phyloP scores from a whole-genome alignment of 345 rosid species.

The Hibiscus trionum region DNA sequence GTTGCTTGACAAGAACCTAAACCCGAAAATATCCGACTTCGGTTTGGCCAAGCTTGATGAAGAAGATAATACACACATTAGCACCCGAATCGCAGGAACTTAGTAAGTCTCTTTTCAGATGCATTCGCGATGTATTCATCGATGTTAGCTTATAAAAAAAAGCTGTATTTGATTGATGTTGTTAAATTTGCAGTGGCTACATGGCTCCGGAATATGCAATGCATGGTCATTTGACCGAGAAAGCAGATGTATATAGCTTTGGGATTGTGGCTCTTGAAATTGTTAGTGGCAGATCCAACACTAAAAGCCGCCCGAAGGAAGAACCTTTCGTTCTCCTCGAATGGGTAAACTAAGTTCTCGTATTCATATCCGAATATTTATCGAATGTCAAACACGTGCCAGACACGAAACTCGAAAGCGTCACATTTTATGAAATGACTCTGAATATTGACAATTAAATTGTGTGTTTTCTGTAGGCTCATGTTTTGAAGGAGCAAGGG shows the following conservation, averaged over 20 bases:
- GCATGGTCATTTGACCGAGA: constrained; percentile 43
- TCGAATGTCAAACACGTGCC: neutral
- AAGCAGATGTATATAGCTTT: constrained; percentile 60
- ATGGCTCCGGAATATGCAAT: constrained; percentile 65
- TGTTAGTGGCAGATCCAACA: constrained; percentile 40
- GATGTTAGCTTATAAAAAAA: no score
- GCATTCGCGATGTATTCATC: no score
- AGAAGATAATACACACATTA: constrained; percentile 38
- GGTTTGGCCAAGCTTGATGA: constrained; percentile 47
- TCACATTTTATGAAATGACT: neutral
- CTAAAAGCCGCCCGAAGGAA: constrained; percentile 23
- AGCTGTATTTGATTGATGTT: no score
- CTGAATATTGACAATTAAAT: neutral
- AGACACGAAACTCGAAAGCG: no score
- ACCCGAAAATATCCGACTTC: constrained; percentile 46
- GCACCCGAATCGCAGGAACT: constrained; percentile 48
- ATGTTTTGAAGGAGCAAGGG: neutral
- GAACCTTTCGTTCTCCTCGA: constrained; percentile 37
- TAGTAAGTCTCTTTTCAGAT: constrained; percentile 19
- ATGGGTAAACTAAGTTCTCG: constrained; percentile 26
- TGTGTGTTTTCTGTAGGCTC: neutral
- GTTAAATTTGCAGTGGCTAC: constrained; percentile 27
- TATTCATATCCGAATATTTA: neutral
- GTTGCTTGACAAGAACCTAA: constrained; percentile 35
- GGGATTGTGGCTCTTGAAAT: constrained; percentile 50